Percentiles rank a stretch among this genome's conserved stretches.
Conservation (phyloP, 352 stramenopile species). For the Paralagenidium karlingii region DNA sequence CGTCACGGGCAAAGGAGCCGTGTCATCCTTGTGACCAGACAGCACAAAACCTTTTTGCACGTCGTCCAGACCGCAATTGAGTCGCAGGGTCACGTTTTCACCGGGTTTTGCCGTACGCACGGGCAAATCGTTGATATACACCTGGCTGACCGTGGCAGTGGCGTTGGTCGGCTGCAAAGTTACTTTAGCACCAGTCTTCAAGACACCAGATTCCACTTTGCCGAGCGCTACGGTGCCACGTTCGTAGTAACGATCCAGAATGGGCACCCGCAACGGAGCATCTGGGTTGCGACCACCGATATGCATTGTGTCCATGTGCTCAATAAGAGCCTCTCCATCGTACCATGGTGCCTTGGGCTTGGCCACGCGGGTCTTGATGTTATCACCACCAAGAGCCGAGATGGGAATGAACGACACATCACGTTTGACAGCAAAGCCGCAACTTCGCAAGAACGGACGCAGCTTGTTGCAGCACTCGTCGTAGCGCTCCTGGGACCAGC, state of each 20-base stretch:
- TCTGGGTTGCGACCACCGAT: constrained; percentile 85
- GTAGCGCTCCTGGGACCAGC: constrained; percentile 88
- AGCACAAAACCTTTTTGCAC: constrained; percentile 91
- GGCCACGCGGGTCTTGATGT: constrained; percentile 89
- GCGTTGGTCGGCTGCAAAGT: constrained; percentile 90
- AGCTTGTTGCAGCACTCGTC: constrained; percentile 92
- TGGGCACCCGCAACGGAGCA: constrained; percentile 88
- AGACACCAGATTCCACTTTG: constrained; percentile 95
- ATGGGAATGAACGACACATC: constrained; percentile 98
- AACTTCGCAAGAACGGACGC: constrained; percentile 87
- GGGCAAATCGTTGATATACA: constrained; percentile 90
- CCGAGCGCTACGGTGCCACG: constrained; percentile 94
- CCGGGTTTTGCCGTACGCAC: constrained; percentile 92
- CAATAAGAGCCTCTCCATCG: constrained; percentile 89
- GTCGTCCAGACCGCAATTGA: constrained; percentile 81
- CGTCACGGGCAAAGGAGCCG: constrained; percentile 44
- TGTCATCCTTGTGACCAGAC: constrained; percentile 18
- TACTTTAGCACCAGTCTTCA: constrained; percentile 89
- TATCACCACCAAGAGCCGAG: constrained; percentile 91
- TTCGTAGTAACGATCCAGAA: constrained; percentile 97
- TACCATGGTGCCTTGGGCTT: constrained; percentile 86
- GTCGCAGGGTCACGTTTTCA: constrained; percentile 96
- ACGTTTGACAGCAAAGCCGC: constrained; percentile 96
- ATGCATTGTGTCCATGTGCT: constrained; percentile 87
- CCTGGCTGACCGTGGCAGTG: constrained; percentile 47